A percentile compares a stretch with the other conserved stretches of the same genome.
Evolutionary conservation across 306 rosid species (phyloP).

Genomic region (Myrica gale): DNA sequence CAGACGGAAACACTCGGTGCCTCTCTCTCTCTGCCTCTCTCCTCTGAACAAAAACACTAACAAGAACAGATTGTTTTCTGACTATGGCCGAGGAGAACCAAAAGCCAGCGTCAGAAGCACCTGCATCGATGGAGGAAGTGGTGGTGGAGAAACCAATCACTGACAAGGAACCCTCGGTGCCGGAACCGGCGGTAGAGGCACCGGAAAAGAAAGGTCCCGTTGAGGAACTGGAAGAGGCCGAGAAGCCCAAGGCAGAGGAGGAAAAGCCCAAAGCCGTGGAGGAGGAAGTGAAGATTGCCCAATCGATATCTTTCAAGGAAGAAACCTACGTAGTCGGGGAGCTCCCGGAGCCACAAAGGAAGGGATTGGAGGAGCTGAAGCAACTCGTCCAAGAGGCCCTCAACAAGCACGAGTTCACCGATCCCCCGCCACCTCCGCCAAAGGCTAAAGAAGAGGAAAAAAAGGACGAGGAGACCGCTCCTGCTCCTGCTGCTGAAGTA

Average conservation of each 20-base stretch:
- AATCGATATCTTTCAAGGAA: constrained; percentile 91
- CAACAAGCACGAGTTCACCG: constrained; percentile 61
- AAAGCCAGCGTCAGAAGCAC: constrained; percentile 45
- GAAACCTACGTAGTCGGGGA: constrained; percentile 76
- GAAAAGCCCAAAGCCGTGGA: constrained; percentile 34
- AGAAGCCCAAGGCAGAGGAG: constrained; percentile 33
- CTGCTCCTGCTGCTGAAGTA: constrained; percentile 9
- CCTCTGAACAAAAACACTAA: too few relatives aligned
- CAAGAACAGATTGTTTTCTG: not conserved
- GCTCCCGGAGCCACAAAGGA: constrained; percentile 77
- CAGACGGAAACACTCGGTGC: not conserved
- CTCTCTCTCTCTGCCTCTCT: not conserved
- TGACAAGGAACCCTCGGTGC: constrained; percentile 16
- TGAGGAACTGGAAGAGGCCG: constrained; percentile 22
- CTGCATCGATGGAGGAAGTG: constrained; percentile 33
- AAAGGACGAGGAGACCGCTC: constrained; percentile 16
- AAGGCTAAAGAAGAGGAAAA: constrained; percentile 40
- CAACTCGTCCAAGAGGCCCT: constrained; percentile 67
- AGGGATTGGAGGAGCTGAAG: constrained; percentile 77
- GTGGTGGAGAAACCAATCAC: constrained; percentile 29
- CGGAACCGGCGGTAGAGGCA: constrained; percentile 1
- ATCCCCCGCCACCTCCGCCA: constrained; percentile 43
- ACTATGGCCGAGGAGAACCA: constrained; percentile 72
- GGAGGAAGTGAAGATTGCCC: constrained; percentile 39
- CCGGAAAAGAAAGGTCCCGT: constrained; percentile 21